Base-by-base conservation (phyloP, 2,329 filamentous ascomycete genomes). In the Aspergillus sp. region DNA sequence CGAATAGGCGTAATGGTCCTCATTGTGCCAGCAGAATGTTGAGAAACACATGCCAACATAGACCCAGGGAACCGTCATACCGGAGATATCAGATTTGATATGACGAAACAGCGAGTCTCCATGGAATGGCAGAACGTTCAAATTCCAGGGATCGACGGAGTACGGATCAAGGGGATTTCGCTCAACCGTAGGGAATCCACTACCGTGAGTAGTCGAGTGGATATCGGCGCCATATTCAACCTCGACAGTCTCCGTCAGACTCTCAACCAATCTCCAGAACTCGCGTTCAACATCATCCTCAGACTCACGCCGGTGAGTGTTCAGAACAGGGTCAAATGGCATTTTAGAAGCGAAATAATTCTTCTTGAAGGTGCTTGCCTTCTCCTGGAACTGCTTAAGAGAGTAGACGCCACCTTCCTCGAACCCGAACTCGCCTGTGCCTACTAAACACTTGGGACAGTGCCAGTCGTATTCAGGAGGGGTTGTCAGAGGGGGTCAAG, bases 21-120 rank as follows among this genome's bases (percentile, higher is more conserved):
- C 93, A 51, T 95, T 96, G 65, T 98, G 93, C 93, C 93, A 98
- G 67, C 93, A 98, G 61, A 98, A 98, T 0, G 93, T 97, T 0
- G 93, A 98, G 64, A 98, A 98, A 33, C 95, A 94, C 93, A 98
- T 98, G 49, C 93, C 93, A 4, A 98, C 93, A 61, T 98, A 98
- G 4, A 98, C 82, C 93, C 93, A 98, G 0, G 93, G 93, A 6
- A 98, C 91, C 0, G 93, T 98, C 93, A 98, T 98, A 32, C 93
- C 93, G 2, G 93, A 97, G 42, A 98, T 94, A 61, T 98, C 93
- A 0, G 91, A 89, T 65, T 97, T 97, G 74, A 98, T 97, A 57
- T 98, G 88, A 39, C 91, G 82, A 72, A 98, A 98, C 1, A 98
- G 74, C 38, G 90, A 96, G 41, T 97, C 91, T 1, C 86, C 82